A percentile compares a stretch with the other conserved stretches of the same genome.
These are phyloP conservation scores for Alternaria consortialis DNA, from an alignment of 2,329 filamentous ascomycete species.

Conservation along the genomic window DNA sequence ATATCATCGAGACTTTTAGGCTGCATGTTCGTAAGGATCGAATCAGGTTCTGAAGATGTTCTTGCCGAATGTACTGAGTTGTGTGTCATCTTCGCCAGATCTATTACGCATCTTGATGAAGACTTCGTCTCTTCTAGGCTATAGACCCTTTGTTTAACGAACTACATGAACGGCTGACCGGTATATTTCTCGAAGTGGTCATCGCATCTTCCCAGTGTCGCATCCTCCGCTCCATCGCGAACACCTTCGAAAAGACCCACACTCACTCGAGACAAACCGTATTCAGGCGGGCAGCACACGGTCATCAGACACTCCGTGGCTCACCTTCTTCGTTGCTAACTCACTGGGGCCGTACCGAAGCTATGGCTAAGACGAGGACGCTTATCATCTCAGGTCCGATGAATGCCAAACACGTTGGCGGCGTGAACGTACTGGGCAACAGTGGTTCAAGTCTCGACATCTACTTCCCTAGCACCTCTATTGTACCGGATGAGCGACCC, in stretches of 20 bases:
- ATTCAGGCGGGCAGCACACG: slow-evolving; percentile 26
- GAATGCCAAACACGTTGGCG: slow-evolving; percentile 45
- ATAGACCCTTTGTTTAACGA: neutral
- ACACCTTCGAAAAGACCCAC: slow-evolving; percentile 9
- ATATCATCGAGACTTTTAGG: slow-evolving; percentile 3
- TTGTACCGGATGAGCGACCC: slow-evolving; percentile 39
- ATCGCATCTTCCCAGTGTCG: slow-evolving; percentile 6
- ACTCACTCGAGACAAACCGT: slow-evolving; percentile 32
- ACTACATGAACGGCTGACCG: neutral
- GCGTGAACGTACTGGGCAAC: slow-evolving; percentile 38
- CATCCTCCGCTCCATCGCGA: slow-evolving; percentile 11
- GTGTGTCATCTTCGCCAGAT: slow-evolving; percentile 7
- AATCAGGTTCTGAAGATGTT: slow-evolving; percentile 12
- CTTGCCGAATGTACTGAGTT: slow-evolving; percentile 17
- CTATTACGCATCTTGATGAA: slow-evolving; percentile 18
- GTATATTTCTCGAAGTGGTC: neutral
- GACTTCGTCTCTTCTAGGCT: slow-evolving; percentile 17
- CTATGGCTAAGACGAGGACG: slow-evolving; percentile 34
- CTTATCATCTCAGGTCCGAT: slow-evolving; percentile 45
- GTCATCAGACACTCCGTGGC: slow-evolving; percentile 13
- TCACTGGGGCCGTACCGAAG: slow-evolving; percentile 13
- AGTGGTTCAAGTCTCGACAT: slow-evolving; percentile 27
- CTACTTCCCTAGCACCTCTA: slow-evolving; percentile 27
- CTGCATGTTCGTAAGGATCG: slow-evolving; percentile 8
- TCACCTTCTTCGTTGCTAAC: slow-evolving; percentile 10